Conservation (phyloP, 2,329 filamentous ascomycete genomes). For the Meredithiella fracta region DNA sequence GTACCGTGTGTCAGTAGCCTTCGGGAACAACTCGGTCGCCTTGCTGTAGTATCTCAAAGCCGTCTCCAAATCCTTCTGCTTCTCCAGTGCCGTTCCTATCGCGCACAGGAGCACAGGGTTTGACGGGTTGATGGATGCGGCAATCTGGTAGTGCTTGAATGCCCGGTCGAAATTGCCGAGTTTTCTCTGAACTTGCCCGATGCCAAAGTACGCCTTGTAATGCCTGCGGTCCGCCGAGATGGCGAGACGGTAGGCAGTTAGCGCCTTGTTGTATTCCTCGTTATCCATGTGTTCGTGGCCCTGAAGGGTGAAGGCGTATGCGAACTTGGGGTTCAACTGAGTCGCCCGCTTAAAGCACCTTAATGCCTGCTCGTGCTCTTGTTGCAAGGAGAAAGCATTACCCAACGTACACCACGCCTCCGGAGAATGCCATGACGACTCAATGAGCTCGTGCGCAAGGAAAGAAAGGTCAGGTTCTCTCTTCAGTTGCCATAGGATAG, state of each 20-base stretch:
- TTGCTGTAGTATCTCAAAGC: conserved; percentile 69
- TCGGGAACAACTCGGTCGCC: conserved; percentile 67
- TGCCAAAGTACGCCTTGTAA: conserved; percentile 97
- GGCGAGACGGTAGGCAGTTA: conserved; percentile 70
- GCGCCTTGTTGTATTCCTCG: conserved; percentile 91
- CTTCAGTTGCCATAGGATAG: conserved; percentile 95
- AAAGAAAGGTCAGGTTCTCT: conserved; percentile 83
- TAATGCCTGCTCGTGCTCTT: conserved; percentile 87
- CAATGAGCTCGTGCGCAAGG: conserved; percentile 76
- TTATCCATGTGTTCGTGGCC: conserved; percentile 92
- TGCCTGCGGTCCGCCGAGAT: conserved; percentile 76
- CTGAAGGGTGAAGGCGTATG: conserved; percentile 89
- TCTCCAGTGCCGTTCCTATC: conserved; percentile 79
- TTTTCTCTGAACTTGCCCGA: conserved; percentile 69
- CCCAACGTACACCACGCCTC: conserved; percentile 93
- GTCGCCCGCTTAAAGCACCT: conserved; percentile 90
- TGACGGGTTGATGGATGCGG: conserved; percentile 77
- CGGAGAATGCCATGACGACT: conserved; percentile 73
- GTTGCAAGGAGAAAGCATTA: conserved; percentile 82
- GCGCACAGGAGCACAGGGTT: conserved; percentile 87
- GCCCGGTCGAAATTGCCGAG: conserved; percentile 83
- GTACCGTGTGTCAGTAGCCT: conserved; percentile 70
- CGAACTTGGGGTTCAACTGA: conserved; percentile 75
- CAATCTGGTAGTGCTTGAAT: conserved; percentile 77
- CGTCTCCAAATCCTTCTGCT: conserved; percentile 62